Conservation (phyloP, 768 basidiomycete species). For the Exidia glandulosa region DNA sequence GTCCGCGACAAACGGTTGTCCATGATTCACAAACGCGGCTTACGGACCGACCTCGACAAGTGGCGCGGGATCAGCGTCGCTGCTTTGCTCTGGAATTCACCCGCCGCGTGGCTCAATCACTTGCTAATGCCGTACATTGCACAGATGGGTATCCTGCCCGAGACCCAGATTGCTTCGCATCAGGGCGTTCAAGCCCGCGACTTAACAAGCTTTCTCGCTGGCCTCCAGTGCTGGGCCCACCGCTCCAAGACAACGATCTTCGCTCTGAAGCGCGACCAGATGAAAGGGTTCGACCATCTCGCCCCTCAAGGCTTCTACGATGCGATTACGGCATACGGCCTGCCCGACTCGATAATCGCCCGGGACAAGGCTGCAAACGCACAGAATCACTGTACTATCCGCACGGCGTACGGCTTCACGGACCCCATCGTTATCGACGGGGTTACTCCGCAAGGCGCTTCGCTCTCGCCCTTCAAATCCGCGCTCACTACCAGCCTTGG, state of each 20-base stretch:
- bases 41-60: slow-evolving; percentile 16
- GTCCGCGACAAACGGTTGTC: slow-evolving; percentile 16
- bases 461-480: slow-evolving; percentile 18
- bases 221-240: not conserved
- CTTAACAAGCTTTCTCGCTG: not conserved
- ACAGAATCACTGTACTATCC: not conserved
- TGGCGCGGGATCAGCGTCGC: slow-evolving; percentile 17
- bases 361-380: not conserved
- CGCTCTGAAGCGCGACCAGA: not conserved
- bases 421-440: slow-evolving; percentile 12
- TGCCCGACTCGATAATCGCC: not conserved
- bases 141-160: not conserved
- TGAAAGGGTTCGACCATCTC: not conserved
- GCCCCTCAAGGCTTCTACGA: not conserved
- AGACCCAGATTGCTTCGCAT: not conserved
- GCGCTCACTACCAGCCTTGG: slow-evolving; percentile 17
- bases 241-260: not conserved
- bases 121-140: slow-evolving; percentile 15
- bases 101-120: slow-evolving; percentile 20
- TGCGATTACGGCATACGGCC: not conserved
- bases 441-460: slow-evolving; percentile 20
- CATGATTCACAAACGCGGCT: slow-evolving; percentile 19
- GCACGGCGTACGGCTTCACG: slow-evolving; percentile 19
- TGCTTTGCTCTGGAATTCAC: slow-evolving; percentile 17
- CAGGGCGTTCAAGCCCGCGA: not conserved